Base-by-base conservation (phyloP, 202 grass and related monocot genomes). In the Bolboschoenoplectus hybrid region DNA sequence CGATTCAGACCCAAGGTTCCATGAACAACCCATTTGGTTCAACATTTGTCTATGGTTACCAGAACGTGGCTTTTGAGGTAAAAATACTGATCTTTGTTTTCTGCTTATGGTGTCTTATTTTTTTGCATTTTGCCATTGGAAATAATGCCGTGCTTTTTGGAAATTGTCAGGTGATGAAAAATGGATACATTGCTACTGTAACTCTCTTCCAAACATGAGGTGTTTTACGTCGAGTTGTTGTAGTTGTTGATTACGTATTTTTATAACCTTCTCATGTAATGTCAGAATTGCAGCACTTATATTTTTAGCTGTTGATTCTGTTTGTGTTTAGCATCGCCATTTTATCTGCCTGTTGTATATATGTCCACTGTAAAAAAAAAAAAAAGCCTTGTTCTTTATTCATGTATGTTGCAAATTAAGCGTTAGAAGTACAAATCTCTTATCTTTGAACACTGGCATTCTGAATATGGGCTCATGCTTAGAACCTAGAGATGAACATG, bases 21-120 rank as follows among this genome's bases (percentile, higher is more conserved):
- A 97, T 97, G 92, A 99, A 91, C 67, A 99, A 97, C 76, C 97
- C 97, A 9, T 99, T 99, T 84, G 97, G 97, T 81, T 92, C 93
- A 66, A 99, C 97, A 81, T 97, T 97, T 81, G 97, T 99, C 16
- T 99, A 99, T 47, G 97, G 93, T 16, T 99, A 94, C 71, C 97
- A 94, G 85, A 97, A 97, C 89, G 86, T 99, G 74, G 93, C 93
- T 79, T 93, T 99, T 32, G 97, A 99, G 92, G 97, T 97, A 58
- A 86, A 79, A 26, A 26, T 26, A 86, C 3, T 77, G 2, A 2
- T 51, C 71, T 69, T 55, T 41, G 14, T 61, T 16, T 50, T 67
- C 41, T 4, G 81, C 34, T 0, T 92, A 39, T 10, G 38, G 6
- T 19, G 14, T 57, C 2, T 60, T 20, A 7, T 35, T 6, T 64